Evolutionary conservation across 306 rosid species (phyloP).

Genomic region (Morella rubra): DNA sequence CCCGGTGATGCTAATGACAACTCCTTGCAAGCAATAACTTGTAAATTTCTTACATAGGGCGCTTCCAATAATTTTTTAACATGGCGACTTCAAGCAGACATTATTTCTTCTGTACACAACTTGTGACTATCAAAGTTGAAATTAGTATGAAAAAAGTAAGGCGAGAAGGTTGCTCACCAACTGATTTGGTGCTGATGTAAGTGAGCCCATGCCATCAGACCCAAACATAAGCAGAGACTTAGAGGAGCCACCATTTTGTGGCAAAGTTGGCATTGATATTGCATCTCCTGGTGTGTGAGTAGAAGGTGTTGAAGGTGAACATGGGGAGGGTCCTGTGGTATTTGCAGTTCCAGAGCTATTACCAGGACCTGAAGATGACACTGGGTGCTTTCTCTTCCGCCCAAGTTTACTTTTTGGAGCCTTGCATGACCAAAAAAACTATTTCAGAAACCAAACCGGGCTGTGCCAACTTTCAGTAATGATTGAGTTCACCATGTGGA

Average conservation of each 20-base stretch:
- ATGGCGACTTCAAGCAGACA: not conserved
- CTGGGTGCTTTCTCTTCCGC: conserved; percentile 56
- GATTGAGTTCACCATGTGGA: not conserved
- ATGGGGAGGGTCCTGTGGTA: conserved; percentile 53
- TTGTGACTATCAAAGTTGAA: not conserved
- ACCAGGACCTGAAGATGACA: conserved; percentile 57
- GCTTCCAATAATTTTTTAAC: not conserved
- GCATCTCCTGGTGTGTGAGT: conserved; percentile 55
- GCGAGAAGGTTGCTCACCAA: conserved; percentile 40
- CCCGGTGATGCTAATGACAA: not conserved
- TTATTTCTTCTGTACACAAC: not conserved
- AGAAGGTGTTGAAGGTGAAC: conserved; percentile 63
- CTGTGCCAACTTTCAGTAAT: conserved; percentile 4
- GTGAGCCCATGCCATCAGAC: conserved; percentile 55
- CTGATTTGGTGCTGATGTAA: conserved; percentile 51
- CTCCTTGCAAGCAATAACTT: not conserved
- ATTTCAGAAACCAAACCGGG: conserved; percentile 19
- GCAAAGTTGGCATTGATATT: conserved; percentile 45
- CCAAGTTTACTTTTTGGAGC: conserved; percentile 47
- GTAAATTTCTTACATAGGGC: not conserved
- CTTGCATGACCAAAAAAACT: conserved; percentile 33
- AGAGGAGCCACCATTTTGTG: conserved; percentile 49
- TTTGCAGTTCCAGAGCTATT: conserved; percentile 68
- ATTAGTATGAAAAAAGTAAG: not conserved
- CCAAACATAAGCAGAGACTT: conserved; percentile 50